These are phyloP conservation scores for Candida broadrunensis DNA, from an alignment of 805 yeast genomes.

Conservation along the genomic window DNA sequence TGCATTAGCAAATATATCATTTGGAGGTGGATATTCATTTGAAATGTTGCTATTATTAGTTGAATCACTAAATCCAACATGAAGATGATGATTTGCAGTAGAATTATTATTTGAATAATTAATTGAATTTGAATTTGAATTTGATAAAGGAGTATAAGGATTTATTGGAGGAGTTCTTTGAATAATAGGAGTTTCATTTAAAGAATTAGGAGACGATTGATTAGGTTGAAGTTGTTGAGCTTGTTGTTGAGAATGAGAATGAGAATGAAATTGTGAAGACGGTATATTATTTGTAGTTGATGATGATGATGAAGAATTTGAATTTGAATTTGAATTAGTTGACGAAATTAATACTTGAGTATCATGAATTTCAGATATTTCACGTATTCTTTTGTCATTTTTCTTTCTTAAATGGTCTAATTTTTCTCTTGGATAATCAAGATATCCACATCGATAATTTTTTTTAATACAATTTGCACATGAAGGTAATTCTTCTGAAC, in stretches of 20 bases:
- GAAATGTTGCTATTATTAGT: background rate
- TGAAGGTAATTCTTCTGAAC: constrained; percentile 41
- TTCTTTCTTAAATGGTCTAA: constrained; percentile 31
- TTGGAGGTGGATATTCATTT: background rate
- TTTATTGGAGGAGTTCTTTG: background rate
- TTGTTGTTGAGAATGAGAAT: background rate
- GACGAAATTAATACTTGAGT: constrained; percentile 1
- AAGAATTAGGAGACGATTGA: background rate
- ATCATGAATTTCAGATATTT: constrained; percentile 3
- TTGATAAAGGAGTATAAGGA: background rate
- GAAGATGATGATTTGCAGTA: constrained; percentile 3
- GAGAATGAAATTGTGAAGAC: background rate
- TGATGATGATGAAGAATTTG: background rate
- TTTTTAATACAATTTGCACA: constrained; percentile 38
- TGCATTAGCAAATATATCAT: background rate
- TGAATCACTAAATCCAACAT: constrained; percentile 1
- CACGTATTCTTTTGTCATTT: constrained; percentile 21
- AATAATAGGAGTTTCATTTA: background rate
- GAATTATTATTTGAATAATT: background rate
- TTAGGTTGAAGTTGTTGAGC: background rate
- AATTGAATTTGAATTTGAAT: background rate
- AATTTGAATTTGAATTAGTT: background rate
- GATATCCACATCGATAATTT: constrained; percentile 37
- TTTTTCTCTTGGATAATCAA: constrained; percentile 38
- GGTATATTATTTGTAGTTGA: background rate